Conservation (phyloP, 2,329 filamentous ascomycete genomes). For the Lecanosticta acicola region DNA sequence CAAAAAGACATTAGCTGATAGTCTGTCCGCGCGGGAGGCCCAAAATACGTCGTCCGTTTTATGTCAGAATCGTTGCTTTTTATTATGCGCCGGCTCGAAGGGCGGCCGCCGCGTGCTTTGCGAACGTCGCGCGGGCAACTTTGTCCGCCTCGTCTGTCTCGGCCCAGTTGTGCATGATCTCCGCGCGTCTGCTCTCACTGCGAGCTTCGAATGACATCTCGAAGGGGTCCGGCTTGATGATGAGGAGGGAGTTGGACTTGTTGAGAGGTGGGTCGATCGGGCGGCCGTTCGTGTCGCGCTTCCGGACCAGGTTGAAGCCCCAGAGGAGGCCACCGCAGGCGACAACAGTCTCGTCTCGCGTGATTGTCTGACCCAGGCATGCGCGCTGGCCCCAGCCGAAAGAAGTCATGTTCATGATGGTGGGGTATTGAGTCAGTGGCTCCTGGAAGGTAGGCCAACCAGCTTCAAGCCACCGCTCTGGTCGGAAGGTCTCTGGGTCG, state of each 20-base stretch:
- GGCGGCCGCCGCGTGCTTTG: conserved; percentile 5
- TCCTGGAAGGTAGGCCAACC: conserved; percentile 49
- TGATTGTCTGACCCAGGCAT: conserved; percentile 53
- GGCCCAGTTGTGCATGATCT: conserved; percentile 38
- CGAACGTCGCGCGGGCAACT: conserved; percentile 34
- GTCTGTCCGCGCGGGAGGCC: no score
- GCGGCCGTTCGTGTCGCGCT: conserved; percentile 30
- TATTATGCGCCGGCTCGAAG: no score
- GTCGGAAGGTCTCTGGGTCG: conserved; percentile 26
- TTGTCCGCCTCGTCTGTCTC: conserved; percentile 35
- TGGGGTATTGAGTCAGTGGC: conserved; percentile 48
- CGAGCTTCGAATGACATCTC: conserved; percentile 51
- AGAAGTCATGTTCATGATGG: conserved; percentile 49
- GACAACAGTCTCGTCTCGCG: conserved; percentile 54
- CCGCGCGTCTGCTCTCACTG: conserved; percentile 37
- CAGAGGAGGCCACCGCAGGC: conserved; percentile 48
- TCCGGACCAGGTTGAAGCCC: conserved; percentile 45
- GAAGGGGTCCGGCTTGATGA: conserved; percentile 53
- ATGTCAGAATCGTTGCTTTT: no score
- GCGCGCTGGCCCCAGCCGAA: conserved; percentile 49
- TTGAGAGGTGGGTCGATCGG: conserved; percentile 37
- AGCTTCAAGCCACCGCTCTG: conserved; percentile 49
- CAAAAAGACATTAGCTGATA: no score
- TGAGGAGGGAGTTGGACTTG: conserved; percentile 52
- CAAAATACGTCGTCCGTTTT: no score